phyloP scores from a whole-genome alignment of 257 asterid species.

The Solanum virginianum region DNA sequence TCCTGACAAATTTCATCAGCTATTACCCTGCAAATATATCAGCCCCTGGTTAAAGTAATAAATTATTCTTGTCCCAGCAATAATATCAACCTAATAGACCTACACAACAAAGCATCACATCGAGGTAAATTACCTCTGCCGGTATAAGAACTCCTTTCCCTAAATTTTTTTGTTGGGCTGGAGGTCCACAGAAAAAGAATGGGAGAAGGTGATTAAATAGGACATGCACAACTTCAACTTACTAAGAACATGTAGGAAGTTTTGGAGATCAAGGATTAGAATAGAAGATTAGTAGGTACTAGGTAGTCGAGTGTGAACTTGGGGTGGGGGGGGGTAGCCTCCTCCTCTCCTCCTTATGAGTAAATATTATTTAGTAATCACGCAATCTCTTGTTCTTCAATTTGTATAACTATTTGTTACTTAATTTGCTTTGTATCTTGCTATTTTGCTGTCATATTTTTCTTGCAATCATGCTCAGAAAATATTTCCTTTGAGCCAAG shows the following conservation, averaged over 20 bases:
- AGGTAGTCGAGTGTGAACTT: background rate
- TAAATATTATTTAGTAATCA: background rate
- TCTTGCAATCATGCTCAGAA: background rate
- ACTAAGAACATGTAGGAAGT: background rate
- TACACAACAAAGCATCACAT: background rate
- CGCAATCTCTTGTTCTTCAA: background rate
- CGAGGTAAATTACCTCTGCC: background rate
- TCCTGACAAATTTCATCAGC: slow-evolving; percentile 25
- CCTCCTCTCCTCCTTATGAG: background rate
- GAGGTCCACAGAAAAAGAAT: background rate
- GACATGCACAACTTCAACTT: background rate
- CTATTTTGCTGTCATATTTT: background rate
- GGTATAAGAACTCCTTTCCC: background rate
- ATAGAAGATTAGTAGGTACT: background rate
- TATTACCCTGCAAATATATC: slow-evolving; percentile 22
- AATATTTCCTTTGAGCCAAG: background rate
- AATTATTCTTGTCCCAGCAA: background rate
- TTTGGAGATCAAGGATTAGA: background rate
- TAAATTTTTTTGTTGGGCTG: background rate
- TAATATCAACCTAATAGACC: background rate
- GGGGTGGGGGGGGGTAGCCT: background rate
- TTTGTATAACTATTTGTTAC: background rate
- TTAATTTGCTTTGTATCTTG: background rate
- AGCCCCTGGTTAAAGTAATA: background rate
- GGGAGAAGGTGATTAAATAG: background rate